Percentiles rank a stretch among this genome's conserved stretches.
These are phyloP conservation scores for Agapanthus africanus DNA, from an alignment of 106 monocot species.

Conservation along the genomic window DNA sequence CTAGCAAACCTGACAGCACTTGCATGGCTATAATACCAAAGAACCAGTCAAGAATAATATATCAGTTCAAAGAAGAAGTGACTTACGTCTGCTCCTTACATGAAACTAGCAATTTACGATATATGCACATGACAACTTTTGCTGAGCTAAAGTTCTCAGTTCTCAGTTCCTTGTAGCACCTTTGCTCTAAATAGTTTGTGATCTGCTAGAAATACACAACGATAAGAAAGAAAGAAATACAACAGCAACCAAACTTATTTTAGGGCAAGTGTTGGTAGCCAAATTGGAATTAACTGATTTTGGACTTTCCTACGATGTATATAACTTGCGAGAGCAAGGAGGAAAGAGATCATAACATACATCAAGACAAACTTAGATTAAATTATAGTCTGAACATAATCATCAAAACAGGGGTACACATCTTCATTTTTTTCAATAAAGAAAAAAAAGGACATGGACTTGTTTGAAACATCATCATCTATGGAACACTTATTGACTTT, in stretches of 20 bases:
- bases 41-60: not conserved
- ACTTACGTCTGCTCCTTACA: slow-evolving; percentile 94
- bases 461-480: not conserved
- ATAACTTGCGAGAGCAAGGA: no score
- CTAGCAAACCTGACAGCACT: not conserved
- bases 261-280: no score
- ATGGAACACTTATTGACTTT: no score
- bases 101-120: slow-evolving; percentile 68
- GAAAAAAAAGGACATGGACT: not conserved
- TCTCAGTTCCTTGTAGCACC: slow-evolving; percentile 94
- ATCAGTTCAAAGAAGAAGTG: slow-evolving; percentile 10
- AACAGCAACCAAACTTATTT: not conserved
- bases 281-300: not conserved
- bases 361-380: no score
- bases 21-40: not conserved
- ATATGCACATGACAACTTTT: slow-evolving; percentile 78
- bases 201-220: slow-evolving; percentile 34
- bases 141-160: slow-evolving; percentile 59
- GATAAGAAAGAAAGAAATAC: not conserved
- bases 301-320: not conserved
- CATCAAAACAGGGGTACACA: not conserved
- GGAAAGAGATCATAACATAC: no score
- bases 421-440: not conserved
- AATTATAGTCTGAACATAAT: no score
- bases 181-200: slow-evolving; percentile 82